Evolutionary conservation across 1,284 basidiomycete genomes (phyloP).

Genomic region (Sphaerobolus stellatus): DNA sequence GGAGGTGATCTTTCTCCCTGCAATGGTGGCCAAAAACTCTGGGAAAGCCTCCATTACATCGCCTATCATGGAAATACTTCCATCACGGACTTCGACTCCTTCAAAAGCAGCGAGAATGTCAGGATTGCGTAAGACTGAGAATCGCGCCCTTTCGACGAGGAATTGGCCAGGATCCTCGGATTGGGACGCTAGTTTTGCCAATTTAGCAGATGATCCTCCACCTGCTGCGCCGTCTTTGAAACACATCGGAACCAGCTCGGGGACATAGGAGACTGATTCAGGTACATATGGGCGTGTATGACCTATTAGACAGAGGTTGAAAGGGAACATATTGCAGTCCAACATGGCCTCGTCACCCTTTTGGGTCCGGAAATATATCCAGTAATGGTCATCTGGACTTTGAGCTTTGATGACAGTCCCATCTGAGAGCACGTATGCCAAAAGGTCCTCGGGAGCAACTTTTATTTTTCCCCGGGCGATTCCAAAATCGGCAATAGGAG

Average conservation of each 20-base stretch:
- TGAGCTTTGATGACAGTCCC: slow-evolving; percentile 32
- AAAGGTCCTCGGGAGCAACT: slow-evolving; percentile 33
- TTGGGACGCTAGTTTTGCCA: background rate
- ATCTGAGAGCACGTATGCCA: slow-evolving; percentile 33
- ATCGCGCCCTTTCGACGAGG: background rate
- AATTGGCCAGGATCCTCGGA: too few species aligned
- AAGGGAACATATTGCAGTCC: slow-evolving; percentile 40
- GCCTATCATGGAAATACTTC: background rate
- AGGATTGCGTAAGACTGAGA: background rate
- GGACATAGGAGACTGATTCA: background rate
- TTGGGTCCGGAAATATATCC: slow-evolving; percentile 47
- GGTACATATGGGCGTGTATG: slow-evolving; percentile 24
- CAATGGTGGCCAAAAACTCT: too few species aligned
- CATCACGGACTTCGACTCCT: too few species aligned
- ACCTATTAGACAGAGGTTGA: slow-evolving; percentile 37
- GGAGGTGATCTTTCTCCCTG: background rate
- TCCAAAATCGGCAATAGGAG: slow-evolving; percentile 45
- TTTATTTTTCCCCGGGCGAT: slow-evolving; percentile 34
- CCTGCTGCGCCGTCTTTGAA: too few species aligned
- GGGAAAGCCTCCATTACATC: too few species aligned
- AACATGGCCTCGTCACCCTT: slow-evolving; percentile 40
- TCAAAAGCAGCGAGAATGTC: background rate
- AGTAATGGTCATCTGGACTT: slow-evolving; percentile 45
- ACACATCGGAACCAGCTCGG: slow-evolving; percentile 2
- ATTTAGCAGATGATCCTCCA: background rate